These are phyloP conservation scores for Sanchytrium tribonematis DNA, from an alignment of 371 early-diverging fungal species.

Conservation along the genomic window DNA sequence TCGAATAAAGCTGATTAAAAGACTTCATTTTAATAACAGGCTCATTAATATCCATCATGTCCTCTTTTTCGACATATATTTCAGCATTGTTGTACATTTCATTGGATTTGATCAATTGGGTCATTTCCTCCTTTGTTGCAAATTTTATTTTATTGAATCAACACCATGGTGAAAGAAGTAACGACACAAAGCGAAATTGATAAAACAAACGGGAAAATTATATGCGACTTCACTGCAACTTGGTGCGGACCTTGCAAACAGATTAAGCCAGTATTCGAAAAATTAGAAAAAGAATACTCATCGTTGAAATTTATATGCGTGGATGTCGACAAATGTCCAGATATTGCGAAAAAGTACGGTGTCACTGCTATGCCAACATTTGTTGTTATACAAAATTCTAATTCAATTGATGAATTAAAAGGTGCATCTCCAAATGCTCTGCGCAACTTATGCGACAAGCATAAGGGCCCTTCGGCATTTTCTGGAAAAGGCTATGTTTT, in stretches of 20 bases:
- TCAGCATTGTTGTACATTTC: not conserved
- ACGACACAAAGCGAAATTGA: not conserved
- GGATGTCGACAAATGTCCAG: conserved; percentile 8
- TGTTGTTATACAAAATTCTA: conserved; percentile 3
- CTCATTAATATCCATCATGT: not conserved
- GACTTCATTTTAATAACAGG: not conserved
- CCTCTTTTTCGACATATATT: not conserved
- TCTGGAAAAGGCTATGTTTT: not conserved
- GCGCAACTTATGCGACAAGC: not conserved
- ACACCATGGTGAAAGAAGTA: not conserved
- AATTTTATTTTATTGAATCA: too few relatives aligned
- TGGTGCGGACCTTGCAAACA: conserved; percentile 10
- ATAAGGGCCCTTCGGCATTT: not conserved
- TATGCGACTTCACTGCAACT: not conserved
- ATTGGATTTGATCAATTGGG: not conserved
- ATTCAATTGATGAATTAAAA: not conserved
- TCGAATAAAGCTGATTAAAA: not conserved
- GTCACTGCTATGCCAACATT: conserved; percentile 11
- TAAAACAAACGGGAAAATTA: not conserved
- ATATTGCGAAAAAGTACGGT: conserved; percentile 5
- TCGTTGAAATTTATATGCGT: conserved; percentile 4
- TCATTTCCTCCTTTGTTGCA: not conserved
- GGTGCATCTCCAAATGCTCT: conserved; percentile 3
- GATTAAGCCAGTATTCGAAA: conserved; percentile 7
- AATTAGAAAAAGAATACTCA: conserved; percentile 3